Conservation (phyloP, 306 rosid species). For the Lupinus albus region DNA sequence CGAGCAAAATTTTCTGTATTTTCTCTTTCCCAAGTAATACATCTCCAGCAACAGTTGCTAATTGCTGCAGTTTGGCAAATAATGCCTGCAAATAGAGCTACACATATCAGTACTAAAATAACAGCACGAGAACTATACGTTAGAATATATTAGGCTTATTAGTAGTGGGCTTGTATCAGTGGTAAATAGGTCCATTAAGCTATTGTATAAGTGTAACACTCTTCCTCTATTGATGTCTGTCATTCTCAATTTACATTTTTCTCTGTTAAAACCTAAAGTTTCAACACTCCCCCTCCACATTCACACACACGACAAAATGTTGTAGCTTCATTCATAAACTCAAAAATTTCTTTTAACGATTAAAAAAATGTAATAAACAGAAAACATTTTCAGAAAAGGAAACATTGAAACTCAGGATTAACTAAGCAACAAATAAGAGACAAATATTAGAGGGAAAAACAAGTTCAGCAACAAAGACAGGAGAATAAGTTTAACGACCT, state of each 20-base stretch:
- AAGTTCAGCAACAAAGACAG: slow-evolving; percentile 28
- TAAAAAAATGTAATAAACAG: slow-evolving; percentile 27
- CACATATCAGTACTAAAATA: slow-evolving; percentile 32
- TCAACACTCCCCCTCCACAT: too few relatives aligned
- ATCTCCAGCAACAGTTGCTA: slow-evolving; percentile 94
- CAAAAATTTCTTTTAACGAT: slow-evolving; percentile 23
- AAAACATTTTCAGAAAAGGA: slow-evolving; percentile 15
- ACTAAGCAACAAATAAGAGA: slow-evolving; percentile 19
- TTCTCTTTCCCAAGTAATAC: slow-evolving; percentile 87
- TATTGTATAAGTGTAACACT: too few relatives aligned
- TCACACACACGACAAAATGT: too few relatives aligned
- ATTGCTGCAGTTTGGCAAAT: slow-evolving; percentile 85
- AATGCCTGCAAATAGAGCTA: slow-evolving; percentile 69
- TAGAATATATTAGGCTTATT: neutral
- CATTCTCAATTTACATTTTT: neutral
- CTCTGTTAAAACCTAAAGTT: neutral
- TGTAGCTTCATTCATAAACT: slow-evolving; percentile 25
- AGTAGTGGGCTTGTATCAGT: neutral
- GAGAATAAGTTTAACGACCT: slow-evolving; percentile 58
- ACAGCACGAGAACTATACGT: slow-evolving; percentile 14
- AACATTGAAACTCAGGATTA: slow-evolving; percentile 23
- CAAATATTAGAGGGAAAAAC: slow-evolving; percentile 15
- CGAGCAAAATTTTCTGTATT: slow-evolving; percentile 92
- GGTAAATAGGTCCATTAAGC: neutral
- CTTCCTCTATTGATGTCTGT: neutral